These are phyloP conservation scores for Rhodotorula sp. DNA, from an alignment of 1,284 basidiomycete species.

Conservation along the genomic window DNA sequence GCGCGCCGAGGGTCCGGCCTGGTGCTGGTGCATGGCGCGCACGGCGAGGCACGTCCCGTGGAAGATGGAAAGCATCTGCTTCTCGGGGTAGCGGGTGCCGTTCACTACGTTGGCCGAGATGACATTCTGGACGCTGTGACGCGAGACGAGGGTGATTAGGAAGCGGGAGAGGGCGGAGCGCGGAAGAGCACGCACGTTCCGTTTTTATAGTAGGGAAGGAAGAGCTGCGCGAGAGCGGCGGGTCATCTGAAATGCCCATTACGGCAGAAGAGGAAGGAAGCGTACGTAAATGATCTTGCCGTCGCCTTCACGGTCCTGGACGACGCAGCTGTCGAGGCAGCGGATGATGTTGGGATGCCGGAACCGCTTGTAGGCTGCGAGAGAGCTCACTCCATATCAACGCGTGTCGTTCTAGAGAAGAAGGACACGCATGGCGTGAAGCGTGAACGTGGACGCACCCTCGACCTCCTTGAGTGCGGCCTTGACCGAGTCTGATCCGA, in stretches of 20 bases:
- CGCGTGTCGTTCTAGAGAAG: background rate
- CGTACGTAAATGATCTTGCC: slow-evolving; percentile 82
- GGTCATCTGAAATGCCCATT: background rate
- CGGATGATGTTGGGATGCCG: slow-evolving; percentile 88
- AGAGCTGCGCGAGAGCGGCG: slow-evolving; percentile 50
- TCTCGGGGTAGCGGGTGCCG: slow-evolving; percentile 79
- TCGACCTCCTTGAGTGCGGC: slow-evolving; percentile 46
- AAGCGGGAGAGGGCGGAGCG: background rate
- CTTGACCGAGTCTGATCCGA: slow-evolving; percentile 42
- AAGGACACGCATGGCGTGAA: background rate
- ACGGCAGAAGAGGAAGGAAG: slow-evolving; percentile 50
- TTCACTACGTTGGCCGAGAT: slow-evolving; percentile 82
- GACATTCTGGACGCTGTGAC: slow-evolving; percentile 76
- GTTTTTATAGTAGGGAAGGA: slow-evolving; percentile 82
- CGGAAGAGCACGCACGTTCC: slow-evolving; percentile 49
- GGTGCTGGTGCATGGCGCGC: slow-evolving; percentile 88
- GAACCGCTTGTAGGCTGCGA: slow-evolving; percentile 45
- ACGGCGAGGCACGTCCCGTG: slow-evolving; percentile 91
- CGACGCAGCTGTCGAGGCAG: slow-evolving; percentile 89
- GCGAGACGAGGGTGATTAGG: background rate
- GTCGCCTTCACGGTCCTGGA: slow-evolving; percentile 82
- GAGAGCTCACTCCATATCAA: no score
- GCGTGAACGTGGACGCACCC: slow-evolving; percentile 2
- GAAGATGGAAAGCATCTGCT: slow-evolving; percentile 84
- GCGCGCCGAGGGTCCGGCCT: slow-evolving; percentile 50